Evolutionary conservation across 2,329 filamentous ascomycete species (phyloP).

Genomic region (Fusarium udum): DNA sequence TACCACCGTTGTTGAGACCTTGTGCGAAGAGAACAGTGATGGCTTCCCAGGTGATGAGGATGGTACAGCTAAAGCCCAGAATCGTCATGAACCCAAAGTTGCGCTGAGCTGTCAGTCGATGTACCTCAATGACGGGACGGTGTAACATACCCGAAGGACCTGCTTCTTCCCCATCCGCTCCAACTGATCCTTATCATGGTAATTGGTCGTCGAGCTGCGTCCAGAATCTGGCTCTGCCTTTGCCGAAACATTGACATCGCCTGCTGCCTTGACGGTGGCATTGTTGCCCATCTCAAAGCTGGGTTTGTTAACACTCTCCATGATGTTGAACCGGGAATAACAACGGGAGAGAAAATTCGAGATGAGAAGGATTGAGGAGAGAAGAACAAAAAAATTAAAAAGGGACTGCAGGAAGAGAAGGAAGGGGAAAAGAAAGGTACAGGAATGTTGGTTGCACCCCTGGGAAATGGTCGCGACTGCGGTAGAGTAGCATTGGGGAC

Average conservation of each 20-base stretch:
- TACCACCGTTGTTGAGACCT: conserved; percentile 60
- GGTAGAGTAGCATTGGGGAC: neutral
- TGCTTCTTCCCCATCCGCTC: conserved; percentile 44
- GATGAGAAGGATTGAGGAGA: neutral
- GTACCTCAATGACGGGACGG: accelerated
- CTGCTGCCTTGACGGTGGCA: conserved; percentile 20
- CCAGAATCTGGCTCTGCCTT: conserved; percentile 34
- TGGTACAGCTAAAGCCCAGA: conserved; percentile 62
- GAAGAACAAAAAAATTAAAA: conserved; percentile 1
- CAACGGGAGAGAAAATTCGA: neutral
- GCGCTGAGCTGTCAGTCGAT: conserved; percentile 36
- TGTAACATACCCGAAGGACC: conserved; percentile 28
- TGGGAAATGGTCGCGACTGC: neutral
- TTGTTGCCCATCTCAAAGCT: conserved; percentile 41
- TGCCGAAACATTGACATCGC: conserved; percentile 6
- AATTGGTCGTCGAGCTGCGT: conserved; percentile 12
- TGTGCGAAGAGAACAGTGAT: conserved; percentile 48
- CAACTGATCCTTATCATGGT: conserved; percentile 41
- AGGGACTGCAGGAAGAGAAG: neutral
- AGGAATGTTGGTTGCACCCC: neutral
- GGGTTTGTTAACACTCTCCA: conserved; percentile 31
- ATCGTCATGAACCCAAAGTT: conserved; percentile 62
- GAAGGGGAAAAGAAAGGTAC: neutral
- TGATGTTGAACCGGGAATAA: conserved; percentile 14
- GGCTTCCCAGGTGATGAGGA: conserved; percentile 64